phyloP scores from a whole-genome alignment of 1,139 yeast species.

The Saccharomycopsis hybrid region DNA sequence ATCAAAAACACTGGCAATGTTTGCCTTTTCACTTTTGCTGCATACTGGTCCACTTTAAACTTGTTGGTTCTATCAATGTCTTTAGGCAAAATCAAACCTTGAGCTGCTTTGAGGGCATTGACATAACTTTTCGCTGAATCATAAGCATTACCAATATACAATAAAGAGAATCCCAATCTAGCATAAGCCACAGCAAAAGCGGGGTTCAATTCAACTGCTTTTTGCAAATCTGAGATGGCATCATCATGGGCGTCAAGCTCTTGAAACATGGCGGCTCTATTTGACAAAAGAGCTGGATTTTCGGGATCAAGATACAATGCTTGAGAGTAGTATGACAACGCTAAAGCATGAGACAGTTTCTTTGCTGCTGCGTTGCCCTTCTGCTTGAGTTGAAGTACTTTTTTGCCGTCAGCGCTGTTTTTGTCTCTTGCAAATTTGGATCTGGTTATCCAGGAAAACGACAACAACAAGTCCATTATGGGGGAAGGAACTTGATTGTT shows the following conservation, averaged over 20 bases:
- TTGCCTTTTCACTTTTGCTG: slow-evolving; percentile 7
- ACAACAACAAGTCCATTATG: no score
- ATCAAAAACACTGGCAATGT: slow-evolving; percentile 13
- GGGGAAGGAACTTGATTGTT: no score
- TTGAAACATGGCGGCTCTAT: slow-evolving; percentile 34
- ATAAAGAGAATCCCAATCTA: slow-evolving; percentile 30
- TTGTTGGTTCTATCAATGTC: neutral
- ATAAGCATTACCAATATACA: slow-evolving; percentile 31
- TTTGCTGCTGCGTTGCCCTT: slow-evolving; percentile 31
- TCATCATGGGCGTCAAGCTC: slow-evolving; percentile 29
- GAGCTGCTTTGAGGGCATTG: slow-evolving; percentile 26
- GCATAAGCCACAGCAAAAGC: slow-evolving; percentile 33
- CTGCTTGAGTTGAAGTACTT: neutral
- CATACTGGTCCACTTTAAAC: slow-evolving; percentile 5
- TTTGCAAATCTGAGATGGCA: slow-evolving; percentile 30
- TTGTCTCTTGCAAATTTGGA: neutral
- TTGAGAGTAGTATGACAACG: slow-evolving; percentile 31
- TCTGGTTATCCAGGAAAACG: no score
- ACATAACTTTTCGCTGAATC: slow-evolving; percentile 31
- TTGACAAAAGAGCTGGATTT: slow-evolving; percentile 29
- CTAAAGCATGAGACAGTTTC: slow-evolving; percentile 25
- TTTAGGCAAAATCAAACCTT: slow-evolving; percentile 17
- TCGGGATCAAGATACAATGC: slow-evolving; percentile 30
- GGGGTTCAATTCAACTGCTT: slow-evolving; percentile 29
- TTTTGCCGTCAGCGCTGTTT: neutral